These are phyloP conservation scores for Penicillium frequentans DNA, from an alignment of 2,329 filamentous ascomycete genomes.

Conservation along the genomic window DNA sequence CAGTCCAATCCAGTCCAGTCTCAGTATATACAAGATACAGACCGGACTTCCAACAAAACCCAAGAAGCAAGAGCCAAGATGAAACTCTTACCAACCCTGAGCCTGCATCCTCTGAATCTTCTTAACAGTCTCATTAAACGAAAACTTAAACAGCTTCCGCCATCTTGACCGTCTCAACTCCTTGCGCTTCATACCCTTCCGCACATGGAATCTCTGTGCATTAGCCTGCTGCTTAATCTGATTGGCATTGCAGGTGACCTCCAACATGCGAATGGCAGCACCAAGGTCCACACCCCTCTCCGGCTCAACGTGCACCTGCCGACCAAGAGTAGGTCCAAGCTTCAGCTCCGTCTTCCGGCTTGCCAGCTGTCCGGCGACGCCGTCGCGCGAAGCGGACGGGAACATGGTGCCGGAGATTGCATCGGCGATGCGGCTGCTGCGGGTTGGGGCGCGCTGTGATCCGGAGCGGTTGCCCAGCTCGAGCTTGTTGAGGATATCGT, in stretches of 20 bases:
- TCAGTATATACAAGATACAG: conserved; percentile 17
- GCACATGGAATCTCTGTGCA: conserved; percentile 43
- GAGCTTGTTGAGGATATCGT: conserved; percentile 35
- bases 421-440: conserved; percentile 12
- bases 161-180: conserved; percentile 39
- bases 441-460: not conserved
- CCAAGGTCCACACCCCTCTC: conserved; percentile 33
- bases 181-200: conserved; percentile 45
- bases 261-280: conserved; percentile 28
- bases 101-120: conserved; percentile 46
- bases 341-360: conserved; percentile 33
- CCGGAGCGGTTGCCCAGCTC: conserved; percentile 22
- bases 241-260: conserved; percentile 31
- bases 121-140: conserved; percentile 42
- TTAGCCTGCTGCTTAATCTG: conserved; percentile 31
- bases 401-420: conserved; percentile 18
- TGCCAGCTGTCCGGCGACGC: conserved; percentile 14
- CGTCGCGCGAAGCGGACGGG: not conserved
- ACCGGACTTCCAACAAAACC: not conserved
- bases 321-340: conserved; percentile 38
- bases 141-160: conserved; percentile 47
- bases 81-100: conserved; percentile 44
- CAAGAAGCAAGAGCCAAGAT: not conserved
- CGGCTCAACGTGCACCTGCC: conserved; percentile 36
- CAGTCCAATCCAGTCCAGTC: conserved; percentile 8